Evolutionary conservation across 306 rosid genomes (phyloP), one percentile per base, ranked within the genome.

Genomic region (Dryas alaskensis): DNA sequence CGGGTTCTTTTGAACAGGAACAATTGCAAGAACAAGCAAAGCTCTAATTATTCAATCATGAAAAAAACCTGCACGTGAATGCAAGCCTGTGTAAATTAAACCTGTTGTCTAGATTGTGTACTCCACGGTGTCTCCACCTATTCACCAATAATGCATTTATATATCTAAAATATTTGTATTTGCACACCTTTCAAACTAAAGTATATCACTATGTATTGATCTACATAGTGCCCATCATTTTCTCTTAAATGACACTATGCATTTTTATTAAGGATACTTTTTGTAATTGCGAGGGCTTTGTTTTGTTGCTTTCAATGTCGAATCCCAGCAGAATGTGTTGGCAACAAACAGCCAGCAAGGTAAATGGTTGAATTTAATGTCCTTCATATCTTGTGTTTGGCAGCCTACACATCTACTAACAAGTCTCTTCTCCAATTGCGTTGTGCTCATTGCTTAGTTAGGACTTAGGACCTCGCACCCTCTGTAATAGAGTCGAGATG

Each of bases 1-100:
- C 65, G 76, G 67, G 42, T 73, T 64, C 59, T 53, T 73, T 53
- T 73, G 50, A 68, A 69, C 86, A 90, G 96, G 93, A 86, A 65
- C 92, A 90, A 88, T 82, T 90, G 79, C 84, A 83, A 85, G 93
- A 85, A 75, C 97, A 91, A 79, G 84, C 78, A 31, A 80, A 80
- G 39, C 79, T 82, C 39, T 91, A 61, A 84, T 43, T 50, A 44
- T 17, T 44, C 58, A 8, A 17, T n/a, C 19, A 12, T 50, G 44
- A 55, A 3, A 39, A 61, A 37, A 53, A 65, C 4, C 3, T 40
- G 12, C 55, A 44, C 6, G 42, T 3, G 39, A 65, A 47, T 45
- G 39, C 13, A 22, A n/a, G n/a, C 11, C 53, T 13, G 60, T 60
- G 49, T 60, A 13, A 72, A 60, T 52, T 43, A 42, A 57, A 11